phyloP scores from a whole-genome alignment of 2,329 filamentous ascomycete genomes.

The Aspergillus terreus region DNA sequence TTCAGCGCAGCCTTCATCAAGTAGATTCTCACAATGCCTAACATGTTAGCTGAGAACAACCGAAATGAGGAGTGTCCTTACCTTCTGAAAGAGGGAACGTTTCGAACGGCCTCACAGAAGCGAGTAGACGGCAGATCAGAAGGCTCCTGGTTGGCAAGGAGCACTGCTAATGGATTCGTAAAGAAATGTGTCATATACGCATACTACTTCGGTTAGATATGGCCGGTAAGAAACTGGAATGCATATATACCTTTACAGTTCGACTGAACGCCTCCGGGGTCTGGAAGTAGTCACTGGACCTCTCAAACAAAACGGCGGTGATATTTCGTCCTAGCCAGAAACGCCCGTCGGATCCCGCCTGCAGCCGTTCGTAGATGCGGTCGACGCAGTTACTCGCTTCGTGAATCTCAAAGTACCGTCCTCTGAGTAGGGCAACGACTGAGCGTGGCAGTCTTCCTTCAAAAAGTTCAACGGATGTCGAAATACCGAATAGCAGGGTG shows the following conservation, averaged over 20 bases:
- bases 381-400: slow-evolving; percentile 46
- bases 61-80: slow-evolving; percentile 17
- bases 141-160: slow-evolving; percentile 36
- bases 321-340: slow-evolving; percentile 54
- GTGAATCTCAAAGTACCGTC: slow-evolving; percentile 52
- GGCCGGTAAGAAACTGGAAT: neutral
- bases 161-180: slow-evolving; percentile 54
- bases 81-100: slow-evolving; percentile 54
- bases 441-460: slow-evolving; percentile 55
- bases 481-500: slow-evolving; percentile 57
- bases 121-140: slow-evolving; percentile 32
- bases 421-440: slow-evolving; percentile 51
- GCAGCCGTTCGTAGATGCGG: slow-evolving; percentile 38
- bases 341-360: slow-evolving; percentile 30
- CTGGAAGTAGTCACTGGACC: slow-evolving; percentile 58
- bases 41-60: slow-evolving; percentile 12
- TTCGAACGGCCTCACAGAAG: slow-evolving; percentile 54
- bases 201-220: slow-evolving; percentile 45
- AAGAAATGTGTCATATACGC: slow-evolving; percentile 63
- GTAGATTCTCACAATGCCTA: slow-evolving; percentile 40
- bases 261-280: slow-evolving; percentile 54
- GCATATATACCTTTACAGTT: slow-evolving; percentile 44
- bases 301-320: slow-evolving; percentile 50
- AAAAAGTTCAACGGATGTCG: slow-evolving; percentile 61
- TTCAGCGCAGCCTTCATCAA: slow-evolving; percentile 34